Percentiles rank a stretch among this genome's conserved stretches.
Evolutionary conservation across 106 monocot species (phyloP).

Genomic region (Cymbidium sinense): DNA sequence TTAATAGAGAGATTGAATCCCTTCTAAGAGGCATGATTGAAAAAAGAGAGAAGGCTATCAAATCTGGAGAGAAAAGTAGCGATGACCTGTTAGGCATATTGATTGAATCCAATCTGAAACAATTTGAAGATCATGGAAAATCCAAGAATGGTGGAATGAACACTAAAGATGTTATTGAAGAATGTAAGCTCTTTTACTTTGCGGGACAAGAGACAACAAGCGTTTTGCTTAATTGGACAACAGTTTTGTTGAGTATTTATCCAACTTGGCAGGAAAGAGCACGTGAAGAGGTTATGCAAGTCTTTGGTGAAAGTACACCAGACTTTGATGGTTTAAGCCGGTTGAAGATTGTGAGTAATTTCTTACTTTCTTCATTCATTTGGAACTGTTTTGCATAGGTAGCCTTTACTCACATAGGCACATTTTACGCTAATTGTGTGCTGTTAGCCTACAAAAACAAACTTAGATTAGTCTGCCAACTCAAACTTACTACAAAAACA

Average conservation of each 20-base stretch:
- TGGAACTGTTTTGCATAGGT: too few species aligned
- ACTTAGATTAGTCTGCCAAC: too few species aligned
- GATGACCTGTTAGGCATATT: conserved; percentile 52
- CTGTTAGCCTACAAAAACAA: too few species aligned
- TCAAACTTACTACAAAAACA: too few species aligned
- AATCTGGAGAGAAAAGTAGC: conserved; percentile 13
- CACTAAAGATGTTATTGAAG: conserved; percentile 54
- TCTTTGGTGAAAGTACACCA: conserved; percentile 28
- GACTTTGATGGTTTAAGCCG: conserved; percentile 17
- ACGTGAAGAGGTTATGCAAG: conserved; percentile 56
- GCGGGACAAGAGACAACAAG: conserved; percentile 67
- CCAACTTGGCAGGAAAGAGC: conserved; percentile 55
- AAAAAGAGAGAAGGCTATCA: conserved; percentile 40
- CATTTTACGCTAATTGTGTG: too few species aligned
- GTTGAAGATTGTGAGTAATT: conserved; percentile 14
- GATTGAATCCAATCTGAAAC: conserved; percentile 37
- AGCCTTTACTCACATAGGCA: too few species aligned
- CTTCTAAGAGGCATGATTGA: conserved; percentile 20
- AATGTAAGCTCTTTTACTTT: conserved; percentile 81
- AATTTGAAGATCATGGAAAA: conserved; percentile 23
- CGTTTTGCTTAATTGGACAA: conserved; percentile 60
- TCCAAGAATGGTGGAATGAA: conserved; percentile 25
- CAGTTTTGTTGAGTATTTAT: conserved; percentile 50
- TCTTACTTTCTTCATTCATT: background rate
- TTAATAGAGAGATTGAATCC: background rate